Evolutionary conservation across 1,284 basidiomycete genomes (phyloP).

Genomic region (Ustilago shanxiensis): DNA sequence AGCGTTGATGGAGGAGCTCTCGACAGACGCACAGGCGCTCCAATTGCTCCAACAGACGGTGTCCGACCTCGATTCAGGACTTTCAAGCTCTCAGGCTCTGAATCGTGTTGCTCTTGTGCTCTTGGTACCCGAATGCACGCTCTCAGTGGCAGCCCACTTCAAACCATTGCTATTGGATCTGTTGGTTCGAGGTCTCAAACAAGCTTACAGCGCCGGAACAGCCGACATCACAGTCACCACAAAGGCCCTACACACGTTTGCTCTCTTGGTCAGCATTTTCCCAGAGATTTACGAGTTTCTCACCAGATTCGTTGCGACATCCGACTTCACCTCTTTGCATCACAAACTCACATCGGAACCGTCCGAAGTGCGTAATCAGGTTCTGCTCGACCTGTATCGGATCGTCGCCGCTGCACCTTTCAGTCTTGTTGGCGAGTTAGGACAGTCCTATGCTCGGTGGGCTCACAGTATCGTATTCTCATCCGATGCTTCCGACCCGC

Average conservation of each 20-base stretch:
- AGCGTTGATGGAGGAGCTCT: conserved; percentile 20
- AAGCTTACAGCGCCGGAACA: conserved; percentile 12
- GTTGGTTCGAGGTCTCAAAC: conserved; percentile 52
- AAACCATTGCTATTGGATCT: conserved; percentile 67
- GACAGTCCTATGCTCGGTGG: conserved; percentile 13
- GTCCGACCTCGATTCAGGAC: conserved; percentile 13
- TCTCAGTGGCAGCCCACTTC: conserved; percentile 59
- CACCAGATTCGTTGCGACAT: conserved; percentile 28
- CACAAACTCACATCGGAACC: conserved; percentile 9
- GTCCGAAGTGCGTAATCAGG: conserved; percentile 30
- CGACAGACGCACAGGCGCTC: conserved; percentile 1
- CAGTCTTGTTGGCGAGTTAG: conserved; percentile 13
- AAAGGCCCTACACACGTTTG: conserved; percentile 31
- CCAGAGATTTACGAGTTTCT: conserved; percentile 55
- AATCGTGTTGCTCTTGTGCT: conserved; percentile 61
- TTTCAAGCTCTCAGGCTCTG: conserved; percentile 37
- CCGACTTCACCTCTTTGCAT: conserved; percentile 18
- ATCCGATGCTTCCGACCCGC: conserved; percentile 3
- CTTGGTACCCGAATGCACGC: conserved; percentile 56
- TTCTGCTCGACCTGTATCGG: conserved; percentile 36
- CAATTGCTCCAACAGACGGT: background rate
- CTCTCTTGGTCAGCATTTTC: conserved; percentile 55
- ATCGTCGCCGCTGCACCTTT: conserved; percentile 26
- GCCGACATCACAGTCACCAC: conserved; percentile 12
- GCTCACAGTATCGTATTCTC: conserved; percentile 40